Conservation (phyloP, 2,329 filamentous ascomycete species). For the Fusarium sp. region DNA sequence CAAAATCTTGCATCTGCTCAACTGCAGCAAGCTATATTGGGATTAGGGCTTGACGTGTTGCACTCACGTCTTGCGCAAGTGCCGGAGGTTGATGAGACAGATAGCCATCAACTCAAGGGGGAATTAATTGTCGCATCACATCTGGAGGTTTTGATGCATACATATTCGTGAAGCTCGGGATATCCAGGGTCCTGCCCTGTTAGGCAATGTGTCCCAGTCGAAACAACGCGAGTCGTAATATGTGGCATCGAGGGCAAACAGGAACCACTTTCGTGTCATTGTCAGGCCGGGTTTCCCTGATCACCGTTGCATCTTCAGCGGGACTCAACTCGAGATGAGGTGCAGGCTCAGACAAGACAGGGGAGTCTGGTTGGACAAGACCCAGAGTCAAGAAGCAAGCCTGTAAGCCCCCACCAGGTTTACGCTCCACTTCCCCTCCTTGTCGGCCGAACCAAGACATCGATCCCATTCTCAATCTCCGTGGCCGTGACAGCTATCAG, state of each 20-base stretch:
- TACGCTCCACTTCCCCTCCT: slow-evolving; percentile 29
- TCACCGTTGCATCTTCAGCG: slow-evolving; percentile 36
- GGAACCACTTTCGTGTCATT: slow-evolving; percentile 31
- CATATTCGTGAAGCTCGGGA: slow-evolving; percentile 9
- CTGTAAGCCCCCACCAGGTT: slow-evolving; percentile 22
- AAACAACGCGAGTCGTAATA: slow-evolving; percentile 27
- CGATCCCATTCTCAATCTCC: slow-evolving; percentile 19
- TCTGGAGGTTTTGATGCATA: slow-evolving; percentile 6
- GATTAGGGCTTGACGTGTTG: slow-evolving; percentile 1
- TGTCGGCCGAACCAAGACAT: slow-evolving; percentile 33
- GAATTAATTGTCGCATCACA: slow-evolving; percentile 1
- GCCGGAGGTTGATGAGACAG: slow-evolving; percentile 16
- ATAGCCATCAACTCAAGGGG: slow-evolving; percentile 31
- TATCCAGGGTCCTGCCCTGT: slow-evolving; percentile 36
- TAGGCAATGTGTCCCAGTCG: slow-evolving; percentile 16
- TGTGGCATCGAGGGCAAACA: slow-evolving; percentile 11
- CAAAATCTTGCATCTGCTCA: slow-evolving; percentile 14
- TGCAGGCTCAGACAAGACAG: slow-evolving; percentile 18
- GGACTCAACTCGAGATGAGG: slow-evolving; percentile 29
- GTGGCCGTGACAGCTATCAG: not conserved
- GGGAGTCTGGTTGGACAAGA: slow-evolving; percentile 25
- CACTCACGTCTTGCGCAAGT: slow-evolving; percentile 7
- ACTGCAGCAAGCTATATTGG: slow-evolving; percentile 5
- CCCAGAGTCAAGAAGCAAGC: not conserved
- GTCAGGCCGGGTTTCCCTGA: slow-evolving; percentile 26